Evolutionary conservation across 768 basidiomycete genomes (phyloP).

Genomic region (Gelatoporia subvermispora): DNA sequence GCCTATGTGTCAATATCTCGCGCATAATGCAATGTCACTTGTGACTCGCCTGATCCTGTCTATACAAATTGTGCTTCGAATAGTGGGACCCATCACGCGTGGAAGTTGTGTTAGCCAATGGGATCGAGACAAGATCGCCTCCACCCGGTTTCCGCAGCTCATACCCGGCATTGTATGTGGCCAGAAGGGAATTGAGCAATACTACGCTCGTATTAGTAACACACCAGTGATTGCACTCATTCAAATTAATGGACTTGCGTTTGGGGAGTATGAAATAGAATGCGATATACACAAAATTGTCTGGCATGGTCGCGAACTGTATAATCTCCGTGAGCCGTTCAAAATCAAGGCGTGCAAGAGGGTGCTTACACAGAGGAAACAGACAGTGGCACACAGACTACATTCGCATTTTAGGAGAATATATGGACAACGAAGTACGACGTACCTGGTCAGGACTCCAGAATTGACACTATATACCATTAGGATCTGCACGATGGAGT

Average conservation of each 20-base stretch:
- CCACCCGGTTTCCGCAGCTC: no score
- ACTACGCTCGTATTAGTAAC: neutral
- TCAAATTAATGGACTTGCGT: conserved; percentile 8
- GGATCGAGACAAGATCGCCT: no score
- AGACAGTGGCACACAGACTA: conserved; percentile 22
- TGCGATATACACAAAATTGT: conserved; percentile 20
- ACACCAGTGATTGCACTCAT: no score
- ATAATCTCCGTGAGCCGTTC: neutral
- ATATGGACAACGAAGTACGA: neutral
- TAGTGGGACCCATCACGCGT: no score
- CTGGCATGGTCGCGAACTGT: conserved; percentile 21
- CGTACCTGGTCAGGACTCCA: conserved; percentile 21
- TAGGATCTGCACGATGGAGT: conserved; percentile 15
- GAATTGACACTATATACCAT: conserved; percentile 23
- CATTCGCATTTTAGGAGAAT: no score
- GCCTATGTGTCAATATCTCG: no score
- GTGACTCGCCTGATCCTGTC: no score
- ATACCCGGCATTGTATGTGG: conserved; percentile 7
- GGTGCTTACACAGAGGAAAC: conserved; percentile 12
- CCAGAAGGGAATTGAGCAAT: conserved; percentile 15
- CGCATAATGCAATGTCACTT: no score
- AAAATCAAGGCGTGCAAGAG: neutral
- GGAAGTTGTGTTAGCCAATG: no score
- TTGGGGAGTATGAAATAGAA: conserved; percentile 22
- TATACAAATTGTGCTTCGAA: no score